Evolutionary conservation across 352 stramenopile species (phyloP).

Genomic region (Globisporangium orthogonon): DNA sequence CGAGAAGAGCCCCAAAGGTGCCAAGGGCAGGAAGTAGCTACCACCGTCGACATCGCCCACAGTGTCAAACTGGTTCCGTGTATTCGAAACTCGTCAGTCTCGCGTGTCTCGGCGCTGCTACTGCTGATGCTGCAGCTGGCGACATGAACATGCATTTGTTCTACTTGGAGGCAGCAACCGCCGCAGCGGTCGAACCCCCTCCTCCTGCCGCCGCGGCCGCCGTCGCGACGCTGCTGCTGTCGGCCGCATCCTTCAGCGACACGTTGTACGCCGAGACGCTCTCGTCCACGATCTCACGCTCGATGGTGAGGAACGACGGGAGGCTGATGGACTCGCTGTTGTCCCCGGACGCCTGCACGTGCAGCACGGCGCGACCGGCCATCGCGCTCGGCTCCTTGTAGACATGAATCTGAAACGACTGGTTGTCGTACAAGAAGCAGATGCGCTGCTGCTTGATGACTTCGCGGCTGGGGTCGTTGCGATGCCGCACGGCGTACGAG

Average conservation of each 20-base stretch:
- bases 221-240: not conserved
- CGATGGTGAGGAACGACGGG: conserved; percentile 65
- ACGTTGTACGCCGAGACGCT: conserved; percentile 80
- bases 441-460: conserved; percentile 87
- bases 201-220: conserved; percentile 13
- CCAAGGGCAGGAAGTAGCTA: conserved; percentile 51
- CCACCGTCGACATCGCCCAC: not conserved
- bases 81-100: not conserved
- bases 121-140: not conserved
- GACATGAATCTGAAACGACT: conserved; percentile 84
- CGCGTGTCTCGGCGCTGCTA: not conserved
- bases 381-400: conserved; percentile 76
- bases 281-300: conserved; percentile 63
- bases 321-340: conserved; percentile 50
- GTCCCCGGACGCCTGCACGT: conserved; percentile 70
- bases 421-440: conserved; percentile 83
- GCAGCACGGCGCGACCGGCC: conserved; percentile 56
- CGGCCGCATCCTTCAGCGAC: conserved; percentile 32
- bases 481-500: conserved; percentile 77
- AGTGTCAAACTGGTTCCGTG: not conserved
- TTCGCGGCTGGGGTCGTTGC: conserved; percentile 50
- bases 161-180: not conserved
- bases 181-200: conserved; percentile 5
- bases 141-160: not conserved
- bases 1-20: conserved; percentile 39